Evolutionary conservation across 148 eudicot genomes (phyloP).

Genomic region (Rhododendron williamsianum): DNA sequence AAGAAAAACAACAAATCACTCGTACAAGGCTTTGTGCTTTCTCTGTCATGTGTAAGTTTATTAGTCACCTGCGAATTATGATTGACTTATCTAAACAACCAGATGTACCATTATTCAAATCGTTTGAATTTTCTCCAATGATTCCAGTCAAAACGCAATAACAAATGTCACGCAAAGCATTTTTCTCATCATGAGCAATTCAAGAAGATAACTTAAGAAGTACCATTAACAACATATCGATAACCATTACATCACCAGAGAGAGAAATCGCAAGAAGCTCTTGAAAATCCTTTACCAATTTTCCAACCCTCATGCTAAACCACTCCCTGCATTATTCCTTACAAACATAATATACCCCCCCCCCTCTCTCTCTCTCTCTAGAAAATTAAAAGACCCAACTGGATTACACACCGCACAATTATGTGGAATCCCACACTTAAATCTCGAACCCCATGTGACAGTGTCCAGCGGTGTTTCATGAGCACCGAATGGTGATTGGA

Average conservation of each 20-base stretch:
- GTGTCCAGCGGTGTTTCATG: neutral
- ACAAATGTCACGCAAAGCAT: neutral
- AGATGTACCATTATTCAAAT: no score
- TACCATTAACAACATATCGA: neutral
- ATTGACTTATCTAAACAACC: no score
- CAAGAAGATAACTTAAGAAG: neutral
- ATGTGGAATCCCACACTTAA: neutral
- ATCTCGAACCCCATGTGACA: neutral
- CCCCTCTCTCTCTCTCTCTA: slow-evolving; percentile 1
- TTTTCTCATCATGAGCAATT: neutral
- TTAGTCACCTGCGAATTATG: no score
- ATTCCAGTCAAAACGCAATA: no score
- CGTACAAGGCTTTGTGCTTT: no score
- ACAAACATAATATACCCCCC: neutral
- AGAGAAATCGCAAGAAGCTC: neutral
- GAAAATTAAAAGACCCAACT: neutral
- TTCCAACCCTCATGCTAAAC: neutral
- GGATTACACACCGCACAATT: neutral
- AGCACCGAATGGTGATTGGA: neutral
- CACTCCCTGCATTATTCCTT: neutral
- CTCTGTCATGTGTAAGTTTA: no score
- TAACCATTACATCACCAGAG: neutral
- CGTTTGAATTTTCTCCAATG: no score
- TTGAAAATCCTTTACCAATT: neutral
- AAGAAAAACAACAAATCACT: no score